Evolutionary conservation across 2,329 filamentous ascomycete genomes (phyloP).

Genomic region (Aspergillus pseudoterreus): DNA sequence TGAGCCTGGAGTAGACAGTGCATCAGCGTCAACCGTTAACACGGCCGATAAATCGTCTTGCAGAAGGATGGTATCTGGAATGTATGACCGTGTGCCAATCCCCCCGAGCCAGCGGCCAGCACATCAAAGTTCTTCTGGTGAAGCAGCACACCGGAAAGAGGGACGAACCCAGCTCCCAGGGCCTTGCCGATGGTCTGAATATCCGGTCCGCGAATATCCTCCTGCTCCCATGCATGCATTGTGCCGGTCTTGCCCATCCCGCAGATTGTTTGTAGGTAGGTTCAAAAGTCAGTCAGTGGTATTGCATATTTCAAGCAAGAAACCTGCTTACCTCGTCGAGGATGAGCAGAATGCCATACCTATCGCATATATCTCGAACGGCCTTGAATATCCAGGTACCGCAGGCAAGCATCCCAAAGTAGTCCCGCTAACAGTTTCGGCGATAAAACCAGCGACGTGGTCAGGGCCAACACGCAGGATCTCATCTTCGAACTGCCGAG

Average conservation of each 20-base stretch:
- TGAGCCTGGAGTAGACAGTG: background rate
- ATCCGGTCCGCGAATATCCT: background rate
- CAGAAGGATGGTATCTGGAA: background rate
- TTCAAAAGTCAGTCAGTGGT: background rate
- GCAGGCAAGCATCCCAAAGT: constrained; percentile 3
- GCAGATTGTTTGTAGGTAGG: background rate
- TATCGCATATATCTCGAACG: background rate
- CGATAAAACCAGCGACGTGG: constrained; percentile 1
- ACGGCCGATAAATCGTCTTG: background rate
- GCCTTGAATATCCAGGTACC: background rate
- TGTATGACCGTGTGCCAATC: constrained; percentile 1
- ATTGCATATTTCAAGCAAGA: too few species aligned
- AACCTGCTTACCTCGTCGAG: background rate
- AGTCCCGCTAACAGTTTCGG: constrained; percentile 1
- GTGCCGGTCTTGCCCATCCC: constrained; percentile 3
- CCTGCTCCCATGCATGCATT: constrained; percentile 4
- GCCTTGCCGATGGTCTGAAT: constrained; percentile 3
- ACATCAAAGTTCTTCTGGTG: constrained; percentile 3
- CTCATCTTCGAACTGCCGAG: constrained; percentile 1
- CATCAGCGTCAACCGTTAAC: background rate
- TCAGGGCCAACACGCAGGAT: constrained; percentile 1
- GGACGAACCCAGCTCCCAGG: constrained; percentile 1
- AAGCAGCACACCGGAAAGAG: constrained; percentile 1
- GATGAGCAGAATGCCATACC: background rate
- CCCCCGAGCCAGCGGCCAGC: background rate